These are phyloP conservation scores for Trichoderma pleuroti DNA, from an alignment of 2,329 filamentous ascomycete species.

Conservation along the genomic window DNA sequence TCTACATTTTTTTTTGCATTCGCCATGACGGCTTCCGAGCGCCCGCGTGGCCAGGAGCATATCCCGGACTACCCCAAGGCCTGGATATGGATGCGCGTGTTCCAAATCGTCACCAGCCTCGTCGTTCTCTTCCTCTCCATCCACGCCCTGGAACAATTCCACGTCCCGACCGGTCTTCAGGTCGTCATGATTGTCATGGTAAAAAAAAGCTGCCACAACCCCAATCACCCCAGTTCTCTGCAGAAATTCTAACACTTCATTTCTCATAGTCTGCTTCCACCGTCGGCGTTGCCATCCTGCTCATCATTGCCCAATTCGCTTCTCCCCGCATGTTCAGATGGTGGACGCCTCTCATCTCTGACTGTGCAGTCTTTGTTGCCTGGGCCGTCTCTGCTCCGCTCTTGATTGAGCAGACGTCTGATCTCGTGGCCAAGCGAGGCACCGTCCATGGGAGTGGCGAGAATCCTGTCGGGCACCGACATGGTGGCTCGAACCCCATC, in stretches of 20 bases:
- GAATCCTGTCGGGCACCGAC: background rate
- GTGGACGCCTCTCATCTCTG: conserved; percentile 36
- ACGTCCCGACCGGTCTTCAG: background rate
- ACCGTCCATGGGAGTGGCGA: background rate
- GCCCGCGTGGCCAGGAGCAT: conserved; percentile 40
- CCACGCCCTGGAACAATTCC: conserved; percentile 23
- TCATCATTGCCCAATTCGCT: background rate
- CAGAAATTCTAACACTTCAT: background rate
- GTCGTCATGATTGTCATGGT: background rate
- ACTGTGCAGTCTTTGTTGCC: conserved; percentile 45
- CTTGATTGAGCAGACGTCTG: conserved; percentile 40
- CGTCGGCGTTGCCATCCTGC: background rate
- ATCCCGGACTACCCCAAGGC: conserved; percentile 44
- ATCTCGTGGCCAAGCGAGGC: conserved; percentile 24
- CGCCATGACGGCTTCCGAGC: conserved; percentile 6
- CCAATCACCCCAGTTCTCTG: background rate
- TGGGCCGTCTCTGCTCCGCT: conserved; percentile 46
- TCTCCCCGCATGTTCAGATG: background rate
- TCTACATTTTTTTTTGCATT: background rate
- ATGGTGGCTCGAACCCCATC: background rate
- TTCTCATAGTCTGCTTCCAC: background rate
- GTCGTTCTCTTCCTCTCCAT: conserved; percentile 41
- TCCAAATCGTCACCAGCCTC: conserved; percentile 48
- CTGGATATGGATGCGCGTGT: conserved; percentile 43
- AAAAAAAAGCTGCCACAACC: background rate